phyloP scores from a whole-genome alignment of 768 basidiomycete species.

The Infundibulicybe gibba region DNA sequence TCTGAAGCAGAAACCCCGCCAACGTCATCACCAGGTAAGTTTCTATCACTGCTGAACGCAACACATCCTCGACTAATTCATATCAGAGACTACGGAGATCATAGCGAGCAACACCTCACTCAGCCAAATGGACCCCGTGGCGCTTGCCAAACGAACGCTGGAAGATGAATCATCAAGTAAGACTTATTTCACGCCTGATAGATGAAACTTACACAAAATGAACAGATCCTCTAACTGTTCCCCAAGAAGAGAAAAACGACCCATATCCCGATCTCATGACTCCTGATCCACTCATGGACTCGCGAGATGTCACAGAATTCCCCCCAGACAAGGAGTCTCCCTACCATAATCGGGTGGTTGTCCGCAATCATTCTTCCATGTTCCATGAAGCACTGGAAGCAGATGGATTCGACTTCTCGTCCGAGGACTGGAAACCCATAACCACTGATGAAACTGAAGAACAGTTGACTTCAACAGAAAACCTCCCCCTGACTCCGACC shows the following conservation, averaged over 20 bases:
- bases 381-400: constrained; percentile 40
- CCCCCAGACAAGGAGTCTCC: constrained; percentile 49
- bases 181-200: background rate
- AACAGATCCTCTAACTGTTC: constrained; percentile 2
- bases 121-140: background rate
- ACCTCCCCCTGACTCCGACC: constrained; percentile 16
- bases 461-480: constrained; percentile 18
- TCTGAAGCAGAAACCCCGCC: background rate
- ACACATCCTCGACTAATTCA: too few relatives aligned
- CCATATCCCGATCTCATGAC: constrained; percentile 60
- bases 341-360: constrained; percentile 57
- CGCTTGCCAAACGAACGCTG: background rate
- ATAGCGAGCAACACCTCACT: background rate
- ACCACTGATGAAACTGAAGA: constrained; percentile 26
- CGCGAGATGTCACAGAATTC: constrained; percentile 49
- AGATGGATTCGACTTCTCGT: constrained; percentile 25
- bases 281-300: constrained; percentile 59
- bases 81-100: too few relatives aligned
- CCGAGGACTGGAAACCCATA: constrained; percentile 21
- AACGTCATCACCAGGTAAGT: background rate
- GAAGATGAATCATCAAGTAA: background rate
- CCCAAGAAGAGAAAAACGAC: constrained; percentile 6
- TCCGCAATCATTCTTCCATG: constrained; percentile 72
- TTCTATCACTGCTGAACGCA: background rate
- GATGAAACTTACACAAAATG: background rate